phyloP scores from a whole-genome alignment of 129 eudicot genomes.

The Erigeron canadensis region DNA sequence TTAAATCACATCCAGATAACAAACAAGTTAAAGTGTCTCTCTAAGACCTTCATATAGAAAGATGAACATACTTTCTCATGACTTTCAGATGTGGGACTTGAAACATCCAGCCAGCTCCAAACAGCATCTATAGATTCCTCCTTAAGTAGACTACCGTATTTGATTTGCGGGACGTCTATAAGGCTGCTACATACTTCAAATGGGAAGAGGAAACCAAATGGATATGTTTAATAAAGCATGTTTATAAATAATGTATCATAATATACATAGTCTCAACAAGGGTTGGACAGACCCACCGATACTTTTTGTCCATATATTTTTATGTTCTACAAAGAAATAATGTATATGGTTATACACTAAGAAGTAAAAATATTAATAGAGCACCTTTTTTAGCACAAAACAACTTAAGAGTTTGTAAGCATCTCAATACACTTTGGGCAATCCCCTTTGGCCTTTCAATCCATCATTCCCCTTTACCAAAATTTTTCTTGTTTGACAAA shows the following conservation, averaged over 20 bases:
- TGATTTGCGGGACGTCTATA: slow-evolving; percentile 75
- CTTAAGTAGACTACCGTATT: slow-evolving; percentile 54
- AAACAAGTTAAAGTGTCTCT: slow-evolving; percentile 12
- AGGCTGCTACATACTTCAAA: slow-evolving; percentile 80
- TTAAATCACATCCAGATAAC: slow-evolving; percentile 24
- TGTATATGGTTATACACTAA: slow-evolving; percentile 3
- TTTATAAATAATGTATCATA: background rate
- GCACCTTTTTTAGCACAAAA: background rate
- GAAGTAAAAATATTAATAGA: background rate
- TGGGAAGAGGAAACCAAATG: slow-evolving; percentile 12
- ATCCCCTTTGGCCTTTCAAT: background rate
- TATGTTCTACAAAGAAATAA: background rate
- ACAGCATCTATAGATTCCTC: slow-evolving; percentile 48
- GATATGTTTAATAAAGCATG: background rate
- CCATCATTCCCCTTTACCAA: background rate
- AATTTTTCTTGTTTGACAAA: background rate
- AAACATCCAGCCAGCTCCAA: slow-evolving; percentile 81
- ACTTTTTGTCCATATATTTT: background rate
- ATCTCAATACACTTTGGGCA: background rate
- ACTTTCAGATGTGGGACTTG: slow-evolving; percentile 60
- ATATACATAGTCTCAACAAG: background rate
- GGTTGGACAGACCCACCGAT: background rate
- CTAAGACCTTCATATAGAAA: slow-evolving; percentile 9
- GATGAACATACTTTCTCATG: slow-evolving; percentile 55
- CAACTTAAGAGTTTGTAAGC: background rate